Base-by-base conservation (phyloP, 1,139 yeast genomes). In the Chernovozyma aurita region DNA sequence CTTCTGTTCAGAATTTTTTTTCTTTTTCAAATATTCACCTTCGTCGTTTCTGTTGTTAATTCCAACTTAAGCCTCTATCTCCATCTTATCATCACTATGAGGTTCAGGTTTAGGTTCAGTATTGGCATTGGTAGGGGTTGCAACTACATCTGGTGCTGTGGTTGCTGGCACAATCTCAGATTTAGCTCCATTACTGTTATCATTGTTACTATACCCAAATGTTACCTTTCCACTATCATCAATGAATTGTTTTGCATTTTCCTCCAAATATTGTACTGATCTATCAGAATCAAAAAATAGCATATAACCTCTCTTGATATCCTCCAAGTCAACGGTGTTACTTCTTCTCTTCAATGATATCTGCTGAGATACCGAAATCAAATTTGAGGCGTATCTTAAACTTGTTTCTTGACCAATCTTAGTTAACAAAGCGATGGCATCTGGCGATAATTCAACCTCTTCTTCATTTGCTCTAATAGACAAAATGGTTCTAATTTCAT, bases 391-490 rank as follows among this genome's bases (percentile, higher is more conserved):
- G 59, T 94, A 94, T 55, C 99, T 79, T 55, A 94, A 76, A 55
- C 94, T 82, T 4, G 97, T 86, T 57, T 94, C 97, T 47, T 77
- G 76, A 12, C 97, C 97, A 49, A 90, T 88, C 61, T 90, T 90
- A 22, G 97, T 87, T 49, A 94, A 76, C 49, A 92, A 70, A 32
- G 87, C 95, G 47, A 92, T 70, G 0, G 97, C 97, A 57, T 90
- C 97, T 4, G 75, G 71, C 18, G 80, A 64, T 46, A 92, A 69
- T 49, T 87, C 96, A 32, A 86, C 94, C 61, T 92, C 98, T 61
- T 94, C 99, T 58, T 92, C 98, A 50, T 80, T 84, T n/a, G 97
- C 88, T 55, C 99, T 77, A 47, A 92, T 92, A 18, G 86, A 75
- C 45, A 94, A 66, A 50, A 94, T 94, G 39, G 92, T 80, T 52